A percentile compares a stretch with the other conserved stretches of the same genome.
Evolutionary conservation across 1,139 yeast species (phyloP).

Genomic region (Zygotorulaspora mrakii): DNA sequence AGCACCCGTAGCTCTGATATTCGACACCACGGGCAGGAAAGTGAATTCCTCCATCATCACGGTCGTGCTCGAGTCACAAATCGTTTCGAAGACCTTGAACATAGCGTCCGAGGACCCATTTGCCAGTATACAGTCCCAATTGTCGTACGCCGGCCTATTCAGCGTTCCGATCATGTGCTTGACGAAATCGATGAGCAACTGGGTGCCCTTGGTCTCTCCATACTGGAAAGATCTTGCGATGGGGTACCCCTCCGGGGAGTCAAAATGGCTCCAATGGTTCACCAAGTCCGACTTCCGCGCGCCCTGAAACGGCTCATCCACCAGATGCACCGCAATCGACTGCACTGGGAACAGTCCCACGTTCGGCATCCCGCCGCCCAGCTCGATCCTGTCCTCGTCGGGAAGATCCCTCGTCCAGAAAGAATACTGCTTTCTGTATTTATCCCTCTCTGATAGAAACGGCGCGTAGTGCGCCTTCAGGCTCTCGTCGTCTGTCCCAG

Average conservation of each 20-base stretch:
- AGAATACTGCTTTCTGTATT: conserved; percentile 18
- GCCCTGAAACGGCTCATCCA: conserved; percentile 32
- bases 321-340: conserved; percentile 46
- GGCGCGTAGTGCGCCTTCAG: conserved; percentile 20
- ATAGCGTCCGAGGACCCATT: conserved; percentile 70
- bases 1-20: conserved; percentile 46
- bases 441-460: conserved; percentile 25
- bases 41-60: conserved; percentile 63
- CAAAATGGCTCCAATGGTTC: conserved; percentile 8
- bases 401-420: conserved; percentile 39
- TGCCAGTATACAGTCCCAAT: conserved; percentile 52
- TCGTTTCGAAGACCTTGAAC: conserved; percentile 54
- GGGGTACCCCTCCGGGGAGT: conserved; percentile 36
- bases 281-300: conserved; percentile 2
- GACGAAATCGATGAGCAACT: conserved; percentile 44
- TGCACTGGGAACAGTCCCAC: conserved; percentile 58
- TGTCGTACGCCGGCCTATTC: conserved; percentile 46
- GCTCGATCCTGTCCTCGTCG: conserved; percentile 43
- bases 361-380: conserved; percentile 58
- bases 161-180: conserved; percentile 42
- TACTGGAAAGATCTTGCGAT: conserved; percentile 54
- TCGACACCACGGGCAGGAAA: conserved; percentile 51
- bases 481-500: conserved; percentile 7
- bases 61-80: conserved; percentile 53
- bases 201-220: conserved; percentile 43